Percentiles rank a stretch among this genome's conserved stretches.
Conservation (phyloP, 2,329 filamentous ascomycete species). For the Aspergillus alliaceus region DNA sequence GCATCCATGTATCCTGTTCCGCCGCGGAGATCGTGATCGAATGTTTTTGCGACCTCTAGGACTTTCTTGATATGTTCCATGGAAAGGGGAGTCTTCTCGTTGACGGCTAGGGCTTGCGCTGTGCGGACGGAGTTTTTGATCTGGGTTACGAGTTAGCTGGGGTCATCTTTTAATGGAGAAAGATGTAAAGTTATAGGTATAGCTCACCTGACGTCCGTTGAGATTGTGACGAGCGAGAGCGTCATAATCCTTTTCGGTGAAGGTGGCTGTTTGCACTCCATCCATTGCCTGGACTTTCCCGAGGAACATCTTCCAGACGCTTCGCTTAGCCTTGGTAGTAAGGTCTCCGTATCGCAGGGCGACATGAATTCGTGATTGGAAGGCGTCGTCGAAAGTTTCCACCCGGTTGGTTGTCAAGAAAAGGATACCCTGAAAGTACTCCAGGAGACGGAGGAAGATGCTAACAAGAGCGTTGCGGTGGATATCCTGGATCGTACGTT, state of each 20-base stretch:
- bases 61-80: conserved; percentile 81
- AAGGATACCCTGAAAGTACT: conserved; percentile 89
- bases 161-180: not conserved
- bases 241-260: conserved; percentile 64
- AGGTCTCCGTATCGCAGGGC: conserved; percentile 78
- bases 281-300: conserved; percentile 68
- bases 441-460: conserved; percentile 81
- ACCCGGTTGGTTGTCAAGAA: conserved; percentile 90
- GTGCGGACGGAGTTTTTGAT: conserved; percentile 89
- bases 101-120: conserved; percentile 77
- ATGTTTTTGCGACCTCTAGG: conserved; percentile 79
- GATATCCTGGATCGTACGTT: conserved; percentile 78
- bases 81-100: conserved; percentile 67
- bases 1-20: conserved; percentile 78
- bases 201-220: conserved; percentile 65
- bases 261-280: conserved; percentile 50
- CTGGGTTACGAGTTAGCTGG: conserved; percentile 42
- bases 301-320: conserved; percentile 83
- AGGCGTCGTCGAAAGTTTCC: conserved; percentile 84
- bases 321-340: conserved; percentile 68
- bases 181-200: too few species aligned
- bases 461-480: conserved; percentile 82
- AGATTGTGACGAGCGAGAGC: conserved; percentile 66
- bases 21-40: conserved; percentile 80
- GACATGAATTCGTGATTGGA: conserved; percentile 84